Evolutionary conservation across 2,329 filamentous ascomycete species (phyloP), one percentile per base, ranked within the genome.

Genomic region (Akanthomyces dipterigenus): DNA sequence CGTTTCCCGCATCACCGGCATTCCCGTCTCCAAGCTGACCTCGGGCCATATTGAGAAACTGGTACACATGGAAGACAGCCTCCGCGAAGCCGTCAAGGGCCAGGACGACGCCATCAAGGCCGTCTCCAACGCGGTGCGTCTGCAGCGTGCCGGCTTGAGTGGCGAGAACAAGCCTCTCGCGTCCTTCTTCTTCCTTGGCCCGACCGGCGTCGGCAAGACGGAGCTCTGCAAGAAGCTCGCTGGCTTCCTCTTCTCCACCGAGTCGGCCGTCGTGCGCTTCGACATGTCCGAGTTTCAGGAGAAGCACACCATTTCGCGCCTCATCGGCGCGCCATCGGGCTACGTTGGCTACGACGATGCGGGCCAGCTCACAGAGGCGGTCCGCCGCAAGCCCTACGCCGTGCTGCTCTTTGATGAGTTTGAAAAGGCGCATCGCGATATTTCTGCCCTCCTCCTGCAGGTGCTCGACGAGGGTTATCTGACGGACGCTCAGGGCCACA

Each of bases 241-340:
- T 1, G 84, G 83, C 62, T 98, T 97, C 77, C 80, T 99, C 42
- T 99, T 98, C 76, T 95, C 90, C 0, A 96, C 91, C 1, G 91
- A 96, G 68, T 86, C 87, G 31, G 93, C 95, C 3, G 91, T 99
- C 28, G 86, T 97, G 38, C 85, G 95, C 38, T 98, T 98, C 74
- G 95, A 98, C 74, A 98, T 98, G 95, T 91, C 87, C 68, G 95
- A 99, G 71, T 98, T 97, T 73, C 92, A 96, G 71, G 95, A 98
- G 72, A 96, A 96, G 74, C 93, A 98, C 71, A 98, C 95, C 3
- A 90, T 98, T 61, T 96, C 91, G 31, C 85, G 93, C 20, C 83
- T 98, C 36, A 97, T 98, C 66, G 95, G 95, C 49, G 89, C 90
- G 3, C 95, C 95, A 0, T 93, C 95, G 6, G 93, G 93, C 24